phyloP scores from a whole-genome alignment of 306 rosid genomes.

The Vachellia collinsii region DNA sequence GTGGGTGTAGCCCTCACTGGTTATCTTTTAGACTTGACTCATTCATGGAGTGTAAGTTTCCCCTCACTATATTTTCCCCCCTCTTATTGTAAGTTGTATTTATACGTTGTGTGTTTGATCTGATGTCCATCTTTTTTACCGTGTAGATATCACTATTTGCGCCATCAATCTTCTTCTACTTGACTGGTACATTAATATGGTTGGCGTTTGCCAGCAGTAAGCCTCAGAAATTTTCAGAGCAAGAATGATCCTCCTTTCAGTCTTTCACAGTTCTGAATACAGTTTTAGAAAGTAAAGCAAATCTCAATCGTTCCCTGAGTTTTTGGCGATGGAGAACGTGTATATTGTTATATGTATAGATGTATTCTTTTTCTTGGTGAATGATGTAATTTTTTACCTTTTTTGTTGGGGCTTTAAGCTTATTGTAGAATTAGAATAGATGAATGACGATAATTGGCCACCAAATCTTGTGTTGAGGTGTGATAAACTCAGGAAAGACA shows the following conservation, averaged over 20 bases:
- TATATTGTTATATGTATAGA: no score
- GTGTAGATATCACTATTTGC: slow-evolving; percentile 83
- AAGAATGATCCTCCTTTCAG: slow-evolving; percentile 47
- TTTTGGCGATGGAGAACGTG: slow-evolving; percentile 27
- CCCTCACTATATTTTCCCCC: neutral
- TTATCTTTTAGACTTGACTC: slow-evolving; percentile 88
- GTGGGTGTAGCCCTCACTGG: slow-evolving; percentile 96
- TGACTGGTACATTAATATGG: slow-evolving; percentile 86
- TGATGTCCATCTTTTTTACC: slow-evolving; percentile 23
- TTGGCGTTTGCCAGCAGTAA: slow-evolving; percentile 90
- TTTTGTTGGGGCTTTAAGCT: neutral
- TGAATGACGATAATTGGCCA: slow-evolving; percentile 34
- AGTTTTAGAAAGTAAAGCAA: slow-evolving; percentile 36
- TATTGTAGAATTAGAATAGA: slow-evolving; percentile 26
- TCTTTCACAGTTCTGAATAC: slow-evolving; percentile 31
- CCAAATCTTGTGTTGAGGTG: slow-evolving; percentile 36
- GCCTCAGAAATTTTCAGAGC: slow-evolving; percentile 76
- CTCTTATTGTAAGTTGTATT: slow-evolving; percentile 13
- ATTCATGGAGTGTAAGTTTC: slow-evolving; percentile 97
- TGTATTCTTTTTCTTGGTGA: neutral
- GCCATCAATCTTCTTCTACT: slow-evolving; percentile 94
- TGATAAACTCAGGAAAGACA: slow-evolving; percentile 33
- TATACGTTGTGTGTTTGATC: slow-evolving; percentile 21
- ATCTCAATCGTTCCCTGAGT: slow-evolving; percentile 34
- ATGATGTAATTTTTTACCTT: neutral